A percentile compares a stretch with the other conserved stretches of the same genome.
These are phyloP conservation scores for Penicillium alfredii DNA, from an alignment of 495 filamentous ascomycete species.

Conservation along the genomic window DNA sequence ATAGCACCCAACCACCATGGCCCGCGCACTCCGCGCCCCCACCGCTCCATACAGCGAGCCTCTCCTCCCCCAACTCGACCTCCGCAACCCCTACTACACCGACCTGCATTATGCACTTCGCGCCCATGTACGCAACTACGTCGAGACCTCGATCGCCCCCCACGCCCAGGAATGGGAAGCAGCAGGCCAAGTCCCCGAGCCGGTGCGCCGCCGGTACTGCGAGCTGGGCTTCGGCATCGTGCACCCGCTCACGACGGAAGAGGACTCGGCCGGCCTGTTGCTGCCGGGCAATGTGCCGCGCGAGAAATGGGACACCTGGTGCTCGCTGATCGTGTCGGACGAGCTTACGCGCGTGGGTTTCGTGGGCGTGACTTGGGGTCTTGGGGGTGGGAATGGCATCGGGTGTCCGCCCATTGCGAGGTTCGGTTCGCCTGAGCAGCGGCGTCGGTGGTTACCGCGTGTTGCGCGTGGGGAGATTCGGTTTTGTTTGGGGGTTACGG, in stretches of 20 bases:
- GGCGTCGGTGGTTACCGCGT: slow-evolving; percentile 42
- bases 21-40: slow-evolving; percentile 18
- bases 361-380: slow-evolving; percentile 42
- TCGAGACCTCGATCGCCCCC: slow-evolving; percentile 40
- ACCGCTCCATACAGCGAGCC: slow-evolving; percentile 40
- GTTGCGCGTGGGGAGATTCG: slow-evolving; percentile 42
- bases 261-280: slow-evolving; percentile 27
- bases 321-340: slow-evolving; percentile 41
- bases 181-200: slow-evolving; percentile 37
- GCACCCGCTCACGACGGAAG: slow-evolving; percentile 30
- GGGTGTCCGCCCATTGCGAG: slow-evolving; percentile 49
- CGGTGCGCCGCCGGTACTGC: slow-evolving; percentile 31
- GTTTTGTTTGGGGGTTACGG: slow-evolving; percentile 53
- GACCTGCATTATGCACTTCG: slow-evolving; percentile 41
- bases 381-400: slow-evolving; percentile 49
- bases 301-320: slow-evolving; percentile 48
- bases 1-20: slow-evolving; percentile 11
- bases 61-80: slow-evolving; percentile 34
- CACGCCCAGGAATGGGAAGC: slow-evolving; percentile 46
- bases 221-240: slow-evolving; percentile 36
- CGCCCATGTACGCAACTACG: slow-evolving; percentile 39
- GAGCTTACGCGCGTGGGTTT: slow-evolving; percentile 41
- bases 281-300: slow-evolving; percentile 36
- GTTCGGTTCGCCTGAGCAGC: slow-evolving; percentile 46
- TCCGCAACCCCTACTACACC: slow-evolving; percentile 44